Conservation (phyloP, 2,329 filamentous ascomycete species). For the Sclerotinia minor region DNA sequence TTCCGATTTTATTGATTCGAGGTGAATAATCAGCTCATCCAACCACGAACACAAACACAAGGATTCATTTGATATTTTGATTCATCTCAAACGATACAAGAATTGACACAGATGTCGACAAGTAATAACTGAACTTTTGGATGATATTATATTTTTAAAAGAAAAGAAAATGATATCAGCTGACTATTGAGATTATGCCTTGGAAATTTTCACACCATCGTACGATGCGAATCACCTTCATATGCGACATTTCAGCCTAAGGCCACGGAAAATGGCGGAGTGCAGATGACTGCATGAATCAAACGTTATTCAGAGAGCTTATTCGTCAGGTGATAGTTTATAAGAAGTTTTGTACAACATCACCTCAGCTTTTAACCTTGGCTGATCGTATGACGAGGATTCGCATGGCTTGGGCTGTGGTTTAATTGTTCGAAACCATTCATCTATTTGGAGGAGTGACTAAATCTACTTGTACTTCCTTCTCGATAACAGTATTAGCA, state of each 20-base stretch:
- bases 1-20: not conserved
- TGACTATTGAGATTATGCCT: not conserved
- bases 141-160: not conserved
- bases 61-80: not conserved
- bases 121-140: not conserved
- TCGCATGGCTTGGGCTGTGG: not conserved
- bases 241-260: conserved; percentile 1
- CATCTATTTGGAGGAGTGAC: rapidly evolving
- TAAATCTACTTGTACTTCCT: too few relatives aligned
- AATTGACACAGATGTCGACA: not conserved
- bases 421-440: not conserved
- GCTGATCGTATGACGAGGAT: not conserved
- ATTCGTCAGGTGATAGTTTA: not conserved
- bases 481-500: too few relatives aligned
- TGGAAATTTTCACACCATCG: not conserved
- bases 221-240: conserved; percentile 4
- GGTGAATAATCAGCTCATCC: not conserved
- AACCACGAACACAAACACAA: not conserved
- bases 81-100: not conserved
- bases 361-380: not conserved
- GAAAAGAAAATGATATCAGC: not conserved
- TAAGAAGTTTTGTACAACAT: not conserved
- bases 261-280: not conserved
- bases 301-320: not conserved
- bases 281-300: conserved; percentile 2